These are phyloP conservation scores for Aspergillus hancockii DNA, from an alignment of 495 filamentous ascomycete genomes.

Conservation along the genomic window DNA sequence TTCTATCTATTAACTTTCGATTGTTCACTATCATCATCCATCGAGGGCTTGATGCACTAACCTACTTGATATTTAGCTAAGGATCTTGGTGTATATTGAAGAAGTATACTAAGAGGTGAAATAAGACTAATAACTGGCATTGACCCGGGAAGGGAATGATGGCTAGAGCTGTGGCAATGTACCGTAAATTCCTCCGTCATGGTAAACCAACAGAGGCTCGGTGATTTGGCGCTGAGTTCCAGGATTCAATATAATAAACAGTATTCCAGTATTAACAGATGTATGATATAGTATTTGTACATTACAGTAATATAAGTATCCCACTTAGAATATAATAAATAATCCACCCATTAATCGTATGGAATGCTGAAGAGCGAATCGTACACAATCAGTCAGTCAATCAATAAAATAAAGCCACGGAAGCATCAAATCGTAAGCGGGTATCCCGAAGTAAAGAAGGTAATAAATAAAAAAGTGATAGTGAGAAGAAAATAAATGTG, in stretches of 20 bases:
- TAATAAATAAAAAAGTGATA: slow-evolving; percentile 19
- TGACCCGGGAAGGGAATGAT: no score
- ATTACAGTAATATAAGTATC: background rate
- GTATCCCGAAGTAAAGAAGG: slow-evolving; percentile 30
- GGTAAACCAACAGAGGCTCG: no score
- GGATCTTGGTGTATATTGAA: no score
- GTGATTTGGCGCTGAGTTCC: background rate
- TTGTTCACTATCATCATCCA: no score
- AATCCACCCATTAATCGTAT: background rate
- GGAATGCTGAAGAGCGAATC: slow-evolving; percentile 2
- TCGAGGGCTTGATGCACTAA: no score
- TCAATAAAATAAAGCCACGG: slow-evolving; percentile 21
- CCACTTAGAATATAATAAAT: background rate
- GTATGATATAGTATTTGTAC: background rate
- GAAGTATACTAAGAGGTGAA: no score
- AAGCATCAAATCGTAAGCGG: slow-evolving; percentile 16
- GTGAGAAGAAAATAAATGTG: slow-evolving; percentile 28
- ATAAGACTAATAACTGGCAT: no score
- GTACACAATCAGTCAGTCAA: slow-evolving; percentile 16
- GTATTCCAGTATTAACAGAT: background rate
- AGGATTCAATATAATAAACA: background rate
- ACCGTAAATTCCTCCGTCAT: no score
- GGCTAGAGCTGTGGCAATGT: no score
- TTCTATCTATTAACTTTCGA: no score
- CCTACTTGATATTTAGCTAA: no score